Evolutionary conservation across 2,329 filamentous ascomycete species (phyloP), one percentile per base, ranked within the genome.

Genomic region (Colletotrichum sp.): DNA sequence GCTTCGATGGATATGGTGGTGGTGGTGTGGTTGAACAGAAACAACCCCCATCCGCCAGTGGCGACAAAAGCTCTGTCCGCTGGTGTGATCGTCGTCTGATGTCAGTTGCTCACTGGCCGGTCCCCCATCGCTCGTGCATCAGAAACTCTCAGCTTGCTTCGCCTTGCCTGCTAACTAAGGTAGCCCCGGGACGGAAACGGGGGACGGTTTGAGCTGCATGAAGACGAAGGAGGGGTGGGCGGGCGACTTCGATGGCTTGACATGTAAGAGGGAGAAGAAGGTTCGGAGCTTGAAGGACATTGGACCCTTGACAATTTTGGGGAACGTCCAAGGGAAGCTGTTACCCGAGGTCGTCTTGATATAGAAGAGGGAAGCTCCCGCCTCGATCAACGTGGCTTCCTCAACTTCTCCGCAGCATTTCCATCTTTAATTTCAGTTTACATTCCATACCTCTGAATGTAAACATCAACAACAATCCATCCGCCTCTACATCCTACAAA

Each of bases 21-120:
- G 8, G 43, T 28, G 34, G 48, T 28, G 70, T 48, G n/a, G 63
- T 55, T 24, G 15, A 12, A 57, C 32, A 21, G 12, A 7, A 28
- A 38, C 12, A 13, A 43, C 16, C n/a, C 12, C 16, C 58, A 61
- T 26, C 57, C 26, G 12, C 30, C 69, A 34, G 34, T 43, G 61
- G 48, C 32, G 24, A 55, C 10, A 69, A n/a, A 69, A n/a, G 43
- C 36, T 36, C 36, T 65, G 67, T 24, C 18, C 30, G n/a, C 71
- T 60, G 67, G n/a, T 43, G 63, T 32, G 69, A 75, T 75, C 69
- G 32, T 72, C 69, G 43, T 72, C 69, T 48, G 30, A 75, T 72
- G 69, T 61, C 58, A 34, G 18, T 34, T 2, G 2, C 21, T 32
- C 4, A 61, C 30, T 30, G 30, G 30, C 26, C 3, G 10, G 26